phyloP scores from a whole-genome alignment of 139 green algal genomes.

The Zygnema cylindricum region DNA sequence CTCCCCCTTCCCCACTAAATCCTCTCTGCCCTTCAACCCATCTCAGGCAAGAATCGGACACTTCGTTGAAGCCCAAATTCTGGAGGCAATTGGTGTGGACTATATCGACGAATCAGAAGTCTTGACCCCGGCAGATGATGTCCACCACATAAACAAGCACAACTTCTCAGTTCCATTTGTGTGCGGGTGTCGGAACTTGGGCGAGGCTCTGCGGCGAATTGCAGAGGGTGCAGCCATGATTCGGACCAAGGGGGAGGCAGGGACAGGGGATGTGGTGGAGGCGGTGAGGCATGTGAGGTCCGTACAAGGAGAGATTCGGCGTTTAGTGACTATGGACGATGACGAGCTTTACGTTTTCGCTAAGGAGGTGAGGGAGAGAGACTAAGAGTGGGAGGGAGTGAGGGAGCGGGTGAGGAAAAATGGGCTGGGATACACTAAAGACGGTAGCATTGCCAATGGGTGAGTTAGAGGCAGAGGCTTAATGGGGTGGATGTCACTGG shows the following conservation, averaged over 20 bases:
- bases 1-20: no score
- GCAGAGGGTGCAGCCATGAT: slow-evolving; percentile 98
- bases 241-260: slow-evolving; percentile 87
- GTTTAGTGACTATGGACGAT: slow-evolving; percentile 96
- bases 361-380: slow-evolving; percentile 74
- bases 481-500: no score
- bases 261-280: slow-evolving; percentile 98
- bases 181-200: slow-evolving; percentile 98
- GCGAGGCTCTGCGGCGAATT: slow-evolving; percentile 95
- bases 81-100: slow-evolving; percentile 94
- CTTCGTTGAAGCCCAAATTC: slow-evolving; percentile 98
- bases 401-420: no score
- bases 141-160: slow-evolving; percentile 99
- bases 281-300: slow-evolving; percentile 93
- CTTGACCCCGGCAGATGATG: slow-evolving; percentile 96
- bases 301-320: slow-evolving; percentile 92
- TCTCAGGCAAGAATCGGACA: slow-evolving; percentile 90
- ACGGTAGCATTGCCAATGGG: no score
- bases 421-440: no score
- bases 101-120: slow-evolving; percentile 99
- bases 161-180: slow-evolving; percentile 99
- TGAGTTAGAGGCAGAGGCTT: no score
- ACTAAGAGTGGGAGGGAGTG: no score
- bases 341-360: slow-evolving; percentile 99
- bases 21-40: no score